These are phyloP conservation scores for Myotisia sp. DNA, from an alignment of 2,329 filamentous ascomycete genomes.

Conservation along the genomic window DNA sequence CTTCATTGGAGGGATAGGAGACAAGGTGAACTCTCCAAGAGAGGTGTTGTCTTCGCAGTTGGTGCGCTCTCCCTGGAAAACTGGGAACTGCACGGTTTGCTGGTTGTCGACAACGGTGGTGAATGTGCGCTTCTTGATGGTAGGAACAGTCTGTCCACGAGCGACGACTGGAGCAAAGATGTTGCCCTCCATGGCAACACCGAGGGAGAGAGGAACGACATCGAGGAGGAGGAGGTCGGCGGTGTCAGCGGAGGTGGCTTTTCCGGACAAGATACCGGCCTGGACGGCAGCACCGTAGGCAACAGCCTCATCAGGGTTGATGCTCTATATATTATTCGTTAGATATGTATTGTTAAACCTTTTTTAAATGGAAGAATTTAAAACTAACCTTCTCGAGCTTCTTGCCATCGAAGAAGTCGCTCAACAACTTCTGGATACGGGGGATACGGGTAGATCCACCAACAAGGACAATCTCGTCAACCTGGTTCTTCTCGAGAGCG, in stretches of 20 bases:
- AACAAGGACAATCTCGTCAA: conserved; percentile 97
- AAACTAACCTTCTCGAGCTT: conserved; percentile 75
- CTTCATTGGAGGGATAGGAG: conserved; percentile 72
- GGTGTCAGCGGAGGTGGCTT: conserved; percentile 90
- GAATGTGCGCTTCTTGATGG: conserved; percentile 75
- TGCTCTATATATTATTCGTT: conserved; percentile 41
- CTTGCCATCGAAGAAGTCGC: conserved; percentile 99
- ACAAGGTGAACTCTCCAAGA: conserved; percentile 90
- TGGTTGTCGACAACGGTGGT: conserved; percentile 58
- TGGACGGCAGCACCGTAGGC: conserved; percentile 98
- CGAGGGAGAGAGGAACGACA: conserved; percentile 88
- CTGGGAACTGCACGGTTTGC: conserved; percentile 77
- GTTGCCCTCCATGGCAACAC: conserved; percentile 99
- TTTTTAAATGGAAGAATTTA: neutral
- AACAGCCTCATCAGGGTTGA: conserved; percentile 98
- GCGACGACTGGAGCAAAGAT: conserved; percentile 92
- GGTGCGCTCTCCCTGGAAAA: conserved; percentile 90
- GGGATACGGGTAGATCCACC: conserved; percentile 99
- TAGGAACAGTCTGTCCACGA: conserved; percentile 61
- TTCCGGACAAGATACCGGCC: conserved; percentile 95
- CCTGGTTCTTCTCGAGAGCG: conserved; percentile 68
- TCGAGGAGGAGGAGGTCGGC: conserved; percentile 89
- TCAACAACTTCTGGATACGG: conserved; percentile 95
- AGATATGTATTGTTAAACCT: neutral
- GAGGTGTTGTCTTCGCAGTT: conserved; percentile 99